Evolutionary conservation across 2,329 filamentous ascomycete species (phyloP), one percentile per base, ranked within the genome.

Genomic region (Trichocomaceae sp.): DNA sequence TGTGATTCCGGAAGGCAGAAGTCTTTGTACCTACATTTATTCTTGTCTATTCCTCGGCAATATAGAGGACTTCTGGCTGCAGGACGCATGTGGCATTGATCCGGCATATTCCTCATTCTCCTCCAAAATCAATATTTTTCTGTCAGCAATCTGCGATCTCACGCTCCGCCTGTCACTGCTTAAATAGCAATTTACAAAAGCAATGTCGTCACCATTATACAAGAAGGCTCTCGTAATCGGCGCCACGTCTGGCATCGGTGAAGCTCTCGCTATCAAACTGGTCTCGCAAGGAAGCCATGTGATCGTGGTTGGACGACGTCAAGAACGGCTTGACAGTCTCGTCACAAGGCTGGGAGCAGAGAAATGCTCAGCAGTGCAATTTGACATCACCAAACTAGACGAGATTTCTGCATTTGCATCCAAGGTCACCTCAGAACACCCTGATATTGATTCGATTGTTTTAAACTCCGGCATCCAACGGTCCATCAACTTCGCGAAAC

Each of bases 401-500:
- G 62, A 73, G 42, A 78, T 80, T 35, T 33, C 58, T 6, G 35
- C 22, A 10, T 59, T 59, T 20, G 56, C 47, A 2, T 51, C 59
- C 1, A 64, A 64, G 46, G 56, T 69, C 37, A 75, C 70, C 19
- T 64, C 62, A 29, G 69, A 71, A 52, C 75, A 81, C 57, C 72
- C 77, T 0, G 78, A 80, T 57, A 64, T 81, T 2, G 78, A 80
- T 61, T 75, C 73, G 55, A 64, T 80, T n/a, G 70, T 81, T 55
- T 62, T 81, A 48, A 80, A 81, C 64, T 74, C 76, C 1, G 78
- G 78, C n/a, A 76, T 80, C 31, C 78, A 81, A 63, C 70, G 77
- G 8, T 68, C 68, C 9, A 72, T 78, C 57, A 71, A 80, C 62
- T 79, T 79, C 60, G 69, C 72, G 20, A 71, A 78, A 45, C 77